Percentiles rank a stretch among this genome's conserved stretches.
phyloP scores from a whole-genome alignment of 495 filamentous ascomycete genomes.

The Penicillium canariense region DNA sequence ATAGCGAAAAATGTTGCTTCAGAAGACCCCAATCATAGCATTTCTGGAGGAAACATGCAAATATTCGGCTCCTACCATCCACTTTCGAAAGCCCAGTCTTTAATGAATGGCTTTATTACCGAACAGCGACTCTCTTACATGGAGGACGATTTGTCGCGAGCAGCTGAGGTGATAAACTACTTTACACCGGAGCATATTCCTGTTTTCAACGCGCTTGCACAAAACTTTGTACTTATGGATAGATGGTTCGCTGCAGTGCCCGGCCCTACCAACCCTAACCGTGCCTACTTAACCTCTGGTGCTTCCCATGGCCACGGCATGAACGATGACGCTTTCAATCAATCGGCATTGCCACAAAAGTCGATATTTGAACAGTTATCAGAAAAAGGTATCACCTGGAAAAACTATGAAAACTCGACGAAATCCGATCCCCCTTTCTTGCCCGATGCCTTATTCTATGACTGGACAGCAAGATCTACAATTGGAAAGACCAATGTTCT shows the following conservation, averaged over 20 bases:
- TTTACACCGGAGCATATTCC: slow-evolving; percentile 45
- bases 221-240: slow-evolving; percentile 50
- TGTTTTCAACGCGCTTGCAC: slow-evolving; percentile 42
- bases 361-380: slow-evolving; percentile 50
- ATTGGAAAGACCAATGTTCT: slow-evolving; percentile 32
- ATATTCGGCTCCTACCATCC: slow-evolving; percentile 47
- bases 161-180: slow-evolving; percentile 48
- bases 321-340: slow-evolving; percentile 43
- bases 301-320: slow-evolving; percentile 44
- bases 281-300: slow-evolving; percentile 47
- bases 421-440: slow-evolving; percentile 27
- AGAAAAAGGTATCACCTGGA: slow-evolving; percentile 42
- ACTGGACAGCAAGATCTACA: slow-evolving; percentile 39
- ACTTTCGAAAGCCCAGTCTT: slow-evolving; percentile 17
- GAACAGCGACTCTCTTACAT: slow-evolving; percentile 41
- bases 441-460: slow-evolving; percentile 38
- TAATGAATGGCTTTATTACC: slow-evolving; percentile 45
- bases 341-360: slow-evolving; percentile 39
- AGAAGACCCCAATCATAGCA: slow-evolving; percentile 49
- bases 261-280: slow-evolving; percentile 49
- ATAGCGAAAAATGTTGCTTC: slow-evolving; percentile 33
- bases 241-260: slow-evolving; percentile 48
- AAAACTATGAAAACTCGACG: slow-evolving; percentile 47
- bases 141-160: slow-evolving; percentile 27
- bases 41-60: slow-evolving; percentile 50